phyloP scores from a whole-genome alignment of 768 basidiomycete genomes.

The Neoboletus magnificus region DNA sequence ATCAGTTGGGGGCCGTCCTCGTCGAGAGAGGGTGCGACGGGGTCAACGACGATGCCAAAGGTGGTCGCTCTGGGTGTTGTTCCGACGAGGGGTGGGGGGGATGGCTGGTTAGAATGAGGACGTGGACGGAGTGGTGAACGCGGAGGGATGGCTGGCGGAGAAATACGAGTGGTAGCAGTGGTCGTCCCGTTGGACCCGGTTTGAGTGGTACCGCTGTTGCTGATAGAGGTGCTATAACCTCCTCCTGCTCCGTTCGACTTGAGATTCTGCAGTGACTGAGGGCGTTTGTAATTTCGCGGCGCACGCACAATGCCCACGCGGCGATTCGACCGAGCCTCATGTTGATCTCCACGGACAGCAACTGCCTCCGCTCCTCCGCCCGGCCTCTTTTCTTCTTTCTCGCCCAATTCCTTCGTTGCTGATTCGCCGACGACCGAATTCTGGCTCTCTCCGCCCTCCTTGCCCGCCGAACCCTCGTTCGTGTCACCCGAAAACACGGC shows the following conservation, averaged over 20 bases:
- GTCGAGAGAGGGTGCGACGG: not conserved
- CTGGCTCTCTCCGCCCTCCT: not conserved
- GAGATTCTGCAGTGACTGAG: slow-evolving; percentile 30
- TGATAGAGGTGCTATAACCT: slow-evolving; percentile 13
- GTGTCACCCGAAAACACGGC: slow-evolving; percentile 23
- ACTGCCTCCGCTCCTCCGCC: slow-evolving; percentile 19
- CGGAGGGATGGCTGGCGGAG: slow-evolving; percentile 29
- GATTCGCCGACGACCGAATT: slow-evolving; percentile 6
- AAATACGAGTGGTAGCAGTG: not conserved
- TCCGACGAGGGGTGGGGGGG: slow-evolving; percentile 11
- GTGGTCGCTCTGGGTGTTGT: slow-evolving; percentile 8
- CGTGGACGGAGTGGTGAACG: slow-evolving; percentile 32
- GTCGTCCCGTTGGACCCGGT: slow-evolving; percentile 7
- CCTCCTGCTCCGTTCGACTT: slow-evolving; percentile 11
- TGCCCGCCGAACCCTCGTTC: slow-evolving; percentile 12
- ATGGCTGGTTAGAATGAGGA: slow-evolving; percentile 9
- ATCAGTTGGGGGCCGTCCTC: slow-evolving; percentile 13
- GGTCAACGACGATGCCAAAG: not conserved
- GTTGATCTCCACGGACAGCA: slow-evolving; percentile 21
- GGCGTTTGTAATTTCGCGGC: slow-evolving; percentile 35
- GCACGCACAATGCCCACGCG: slow-evolving; percentile 43
- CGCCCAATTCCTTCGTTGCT: not conserved
- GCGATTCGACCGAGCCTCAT: slow-evolving; percentile 38
- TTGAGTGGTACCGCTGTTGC: slow-evolving; percentile 3
- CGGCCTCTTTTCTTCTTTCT: not conserved